Conservation (phyloP, 495 filamentous ascomycete species). For the Penicillium riverlandense region DNA sequence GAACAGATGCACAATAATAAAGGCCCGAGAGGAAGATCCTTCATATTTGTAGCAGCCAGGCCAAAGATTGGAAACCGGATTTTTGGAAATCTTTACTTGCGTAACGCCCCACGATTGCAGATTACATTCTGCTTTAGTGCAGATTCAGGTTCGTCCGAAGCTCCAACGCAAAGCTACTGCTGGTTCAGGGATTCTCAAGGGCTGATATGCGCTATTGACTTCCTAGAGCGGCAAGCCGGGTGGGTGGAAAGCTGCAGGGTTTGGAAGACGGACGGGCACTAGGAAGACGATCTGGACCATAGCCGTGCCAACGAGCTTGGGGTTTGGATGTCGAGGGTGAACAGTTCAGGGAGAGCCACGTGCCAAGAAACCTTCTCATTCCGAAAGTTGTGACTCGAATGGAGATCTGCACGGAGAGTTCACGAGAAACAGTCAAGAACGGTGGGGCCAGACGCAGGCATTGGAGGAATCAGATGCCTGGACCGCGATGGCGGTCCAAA, state of each 20-base stretch:
- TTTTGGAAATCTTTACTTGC: not conserved
- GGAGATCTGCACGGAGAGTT: constrained; percentile 12
- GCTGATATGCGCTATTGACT: constrained; percentile 10
- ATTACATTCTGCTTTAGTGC: constrained; percentile 1
- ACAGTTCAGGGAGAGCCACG: no score
- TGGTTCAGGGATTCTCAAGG: constrained; percentile 4
- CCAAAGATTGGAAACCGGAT: no score
- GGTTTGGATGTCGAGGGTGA: not conserved
- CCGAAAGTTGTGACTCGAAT: not conserved
- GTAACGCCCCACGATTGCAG: constrained; percentile 3
- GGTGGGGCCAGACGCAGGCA: constrained; percentile 7
- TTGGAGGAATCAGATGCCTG: constrained; percentile 8
- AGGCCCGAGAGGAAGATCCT: not conserved
- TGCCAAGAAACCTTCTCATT: no score
- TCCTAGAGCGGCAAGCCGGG: constrained; percentile 4
- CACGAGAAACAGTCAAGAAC: constrained; percentile 16
- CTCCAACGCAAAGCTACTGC: not conserved
- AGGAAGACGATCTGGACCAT: constrained; percentile 3
- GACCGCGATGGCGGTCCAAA: constrained; percentile 7
- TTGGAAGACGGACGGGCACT: constrained; percentile 1
- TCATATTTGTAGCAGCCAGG: constrained; percentile 9
- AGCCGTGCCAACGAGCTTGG: not conserved
- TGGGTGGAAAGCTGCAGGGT: constrained; percentile 12
- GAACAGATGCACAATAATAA: not conserved
- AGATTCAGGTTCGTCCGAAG: constrained; percentile 3